Evolutionary conservation across 257 asterid genomes (phyloP), one percentile per base, ranked within the genome.

Genomic region (Jaltomata sinuosa): DNA sequence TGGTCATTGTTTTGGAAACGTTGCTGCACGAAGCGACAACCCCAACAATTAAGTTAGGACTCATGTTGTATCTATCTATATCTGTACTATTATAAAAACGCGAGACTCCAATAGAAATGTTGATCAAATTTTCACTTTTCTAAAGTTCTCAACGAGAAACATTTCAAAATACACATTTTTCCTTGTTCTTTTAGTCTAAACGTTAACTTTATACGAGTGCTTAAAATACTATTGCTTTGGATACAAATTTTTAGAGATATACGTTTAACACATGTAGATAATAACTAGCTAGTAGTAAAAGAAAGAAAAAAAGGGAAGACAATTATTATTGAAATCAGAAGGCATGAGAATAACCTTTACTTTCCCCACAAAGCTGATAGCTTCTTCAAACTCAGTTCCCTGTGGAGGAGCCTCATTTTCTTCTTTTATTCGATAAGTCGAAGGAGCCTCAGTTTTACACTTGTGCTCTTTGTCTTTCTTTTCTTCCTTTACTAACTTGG

Each of bases 1-100:
- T 90, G 94, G 83, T 94, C 98, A 18, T 94, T 98, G 59, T 89
- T 90, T 91, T 87, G 93, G 84, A 95, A 95, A 64, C 98, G 97
- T 76, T 89, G 93, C 98, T 97, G 94, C 90, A 89, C 57, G 87
- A 55, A 84, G 86, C 71, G 22, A 84, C 32, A 82, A 53, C n/a
- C 32, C 65, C 19, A 72, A 27, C 32, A 72, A 74, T 38, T 38
- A 72, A 22, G 27, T 68, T 34, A 34, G 0, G 16, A 68, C 77
- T 67, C 32, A 22, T n/a, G 22, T 55, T n/a, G 21, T 55, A 55
- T 55, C 27, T 19, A 53, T 53, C 21, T 49, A 4, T 54, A 3
- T 55, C 4, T 55, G 14, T 8, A 8, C n/a, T 8, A 54, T 45
- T 9, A 45, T 45, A 21, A 54, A 18, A 52, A 11, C 61, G 4